Base-by-base conservation (phyloP, 2,329 filamentous ascomycete genomes). In the Cladophialophora immunda region DNA sequence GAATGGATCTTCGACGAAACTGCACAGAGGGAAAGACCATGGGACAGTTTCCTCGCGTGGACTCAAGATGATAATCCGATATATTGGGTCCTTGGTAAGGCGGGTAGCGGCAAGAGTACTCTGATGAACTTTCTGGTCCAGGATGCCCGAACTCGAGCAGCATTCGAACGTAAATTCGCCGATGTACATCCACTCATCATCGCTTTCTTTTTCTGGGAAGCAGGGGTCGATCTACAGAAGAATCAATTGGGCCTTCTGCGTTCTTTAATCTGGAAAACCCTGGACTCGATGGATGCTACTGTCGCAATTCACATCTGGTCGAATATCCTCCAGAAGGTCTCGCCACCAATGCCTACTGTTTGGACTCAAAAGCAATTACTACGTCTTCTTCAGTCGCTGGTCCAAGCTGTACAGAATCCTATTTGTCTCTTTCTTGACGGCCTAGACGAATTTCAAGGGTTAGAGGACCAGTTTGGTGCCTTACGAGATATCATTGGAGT, bases 181-280 rank as follows among this genome's bases (percentile, higher is more conserved):
- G 47, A n/a, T 9, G n/a, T 9, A 19, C 41, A 17, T 4, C 8
- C 27, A 11, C 27, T 53, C 9, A 27, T 60, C 30, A n/a, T 54
- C 9, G 38, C 47, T 9, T 62, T 62, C n/a, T 62, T 62, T 53
- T 62, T 45, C 34, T 62, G 60, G 60, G 52, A 62, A 19, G 32
- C 25, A 7, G 60, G 60, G 17, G 17, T 45, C 22, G n/a, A 25
- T 34, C 60, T 62, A 4, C 60, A 62, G 34, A 62, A 62, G 60
- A 56, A 9, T 32, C 17, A 32, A 56, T 8, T 45, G 11, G 60
- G 60, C 1, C 52, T 62, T 30, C 32, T 62, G 19, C 52, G 60
- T 34, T 47, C 32, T 30, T 17, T 47, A 27, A 45, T 45, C n/a
- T 45, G 41, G 41, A 17, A 45, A 45, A 19, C 22, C 1, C 41